Base-by-base conservation (phyloP, 306 rosid genomes). In the Pyrus pyrifolia region DNA sequence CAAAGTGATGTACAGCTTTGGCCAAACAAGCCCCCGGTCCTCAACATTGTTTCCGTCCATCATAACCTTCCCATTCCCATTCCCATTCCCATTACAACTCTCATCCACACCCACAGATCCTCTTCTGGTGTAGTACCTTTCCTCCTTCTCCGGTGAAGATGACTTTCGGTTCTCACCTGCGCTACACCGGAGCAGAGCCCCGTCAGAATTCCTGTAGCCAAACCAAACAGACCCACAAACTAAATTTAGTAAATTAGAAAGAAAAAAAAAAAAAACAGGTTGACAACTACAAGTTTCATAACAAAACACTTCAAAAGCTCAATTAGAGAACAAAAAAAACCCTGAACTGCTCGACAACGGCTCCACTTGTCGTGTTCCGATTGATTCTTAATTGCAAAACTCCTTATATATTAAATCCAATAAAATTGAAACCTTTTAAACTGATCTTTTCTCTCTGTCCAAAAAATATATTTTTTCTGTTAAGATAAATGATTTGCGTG, bases 101-200 rank as follows among this genome's bases (percentile, higher is more conserved):
- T 85, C 89, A 2, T 87, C 91, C 19, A 77, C 88, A n/a, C 70
- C 88, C 75, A 80, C 83, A 4, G 96, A 86, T 2, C 97, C 97
- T 61, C 97, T 86, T 3, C 91, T 91, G 17, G 91, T 82, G 68
- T 89, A 87, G 84, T 84, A 91, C 66, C 97, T 85, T 21, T 91
- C 96, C 55, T 91, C 97, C 86, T 87, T 87, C 85, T 89, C 97
- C 72, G 91, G 97, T 53, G 91, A 88, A 8, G 88, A 76, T 35
- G 91, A 76, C 81, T 89, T 89, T 82, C 88, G 63, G 42, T 58
- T 75, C 7, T 86, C 89, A 6, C 78, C 89, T 3, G 65, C 88
- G 25, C 61, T 21, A 29, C 65, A 83, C 57, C 90, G 83, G 46
- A 81, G 91, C 74, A 81, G 69, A 12, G 87, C 74, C 70, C 86